Evolutionary conservation across 2,329 filamentous ascomycete species (phyloP), one percentile per base, ranked within the genome.

Genomic region (Parastagonospora avenae): DNA sequence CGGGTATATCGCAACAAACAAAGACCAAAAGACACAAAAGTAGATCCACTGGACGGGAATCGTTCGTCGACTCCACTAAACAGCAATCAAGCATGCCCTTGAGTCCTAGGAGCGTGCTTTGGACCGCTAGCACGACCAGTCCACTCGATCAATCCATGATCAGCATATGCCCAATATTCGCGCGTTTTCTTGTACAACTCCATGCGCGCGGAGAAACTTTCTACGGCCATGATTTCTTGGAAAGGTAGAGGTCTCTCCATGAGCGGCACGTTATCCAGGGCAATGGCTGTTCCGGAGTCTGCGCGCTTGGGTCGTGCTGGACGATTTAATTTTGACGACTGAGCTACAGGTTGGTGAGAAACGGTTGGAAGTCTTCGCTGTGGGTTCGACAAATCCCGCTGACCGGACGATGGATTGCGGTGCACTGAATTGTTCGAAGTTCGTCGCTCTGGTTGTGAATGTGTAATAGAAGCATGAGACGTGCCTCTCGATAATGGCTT

Each of bases 151-250:
- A 72, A 37, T 7, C 68, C 70, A 51, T 73, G 69, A 40, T 72
- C 66, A n/a, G 64, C 66, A 42, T 50, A 59, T 9, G 70, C 69
- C 70, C 70, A 73, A 47, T 72, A 73, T 2, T 70, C 60, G 30
- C 68, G 63, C n/a, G 66, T 64, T 50, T 57, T 63, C 53, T 66
- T 63, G 39, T 73, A 73, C 46, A 68, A 32, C 30, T 47, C 57
- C 69, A 73, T 70, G 4, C 70, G 57, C 33, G 67, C 61, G 24
- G 53, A 53, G 29, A 67, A 60, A 19, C 46, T 68, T 14, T 53
- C n/a, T 2, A 67, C 57, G 2, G 62, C 58, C 19, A 62, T 38
- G 28, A 73, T 73, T 2, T 72, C 63, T 27, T 65, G 59, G 56
- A 73, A 73, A 2, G 62, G 63, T 8, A 68, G 27, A 1, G 69